Base-by-base conservation (phyloP, 2,329 filamentous ascomycete species). In the Nigrospora oryzae region DNA sequence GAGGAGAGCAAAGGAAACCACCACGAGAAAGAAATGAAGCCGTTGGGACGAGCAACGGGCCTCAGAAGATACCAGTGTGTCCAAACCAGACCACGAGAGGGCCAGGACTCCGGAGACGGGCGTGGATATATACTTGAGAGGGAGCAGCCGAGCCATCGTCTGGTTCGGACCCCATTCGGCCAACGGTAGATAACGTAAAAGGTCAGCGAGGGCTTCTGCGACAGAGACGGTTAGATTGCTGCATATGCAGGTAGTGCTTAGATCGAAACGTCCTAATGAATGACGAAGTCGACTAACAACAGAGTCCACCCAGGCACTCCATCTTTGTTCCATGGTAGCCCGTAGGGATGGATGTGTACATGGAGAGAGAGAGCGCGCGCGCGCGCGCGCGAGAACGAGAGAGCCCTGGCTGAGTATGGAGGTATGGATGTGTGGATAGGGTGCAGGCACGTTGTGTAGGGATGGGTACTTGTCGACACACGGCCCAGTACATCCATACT, bases 1-100 rank as follows among this genome's bases (percentile, higher is more conserved):
- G 51, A 52, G 47, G 40, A 47, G 51, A 53, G 49, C 43, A 47
- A 49, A 48, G 31, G 32, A 40, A 51, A 40, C 46, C 49, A 46
- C 58, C 53, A 68, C 28, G 23, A 28, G 23, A 42, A 66, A 60
- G 61, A 64, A 67, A 65, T 58, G 60, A 68, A 61, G 60, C 60
- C 66, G 67, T 68, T 56, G 55, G 51, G 53, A 56, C 51, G 56
- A 61, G 59, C 55, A 60, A 61, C 56, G 56, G 59, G 57, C 53
- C 56, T 55, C 57, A 46, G 49, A 57, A 55, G 53, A 47, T 16
- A 36, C 11, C 14, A 36, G n/a, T 36, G 34, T 14, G 37, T 28
- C 23, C 23, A 28, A 7, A 28, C 23, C 8, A 28, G 23, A 28
- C 23, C 23, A 7, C 23, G 23, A 28, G 23, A 28, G 23, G 23